Base-by-base conservation (phyloP, 805 yeast genomes). In the Hyphopichia homilentoma region DNA sequence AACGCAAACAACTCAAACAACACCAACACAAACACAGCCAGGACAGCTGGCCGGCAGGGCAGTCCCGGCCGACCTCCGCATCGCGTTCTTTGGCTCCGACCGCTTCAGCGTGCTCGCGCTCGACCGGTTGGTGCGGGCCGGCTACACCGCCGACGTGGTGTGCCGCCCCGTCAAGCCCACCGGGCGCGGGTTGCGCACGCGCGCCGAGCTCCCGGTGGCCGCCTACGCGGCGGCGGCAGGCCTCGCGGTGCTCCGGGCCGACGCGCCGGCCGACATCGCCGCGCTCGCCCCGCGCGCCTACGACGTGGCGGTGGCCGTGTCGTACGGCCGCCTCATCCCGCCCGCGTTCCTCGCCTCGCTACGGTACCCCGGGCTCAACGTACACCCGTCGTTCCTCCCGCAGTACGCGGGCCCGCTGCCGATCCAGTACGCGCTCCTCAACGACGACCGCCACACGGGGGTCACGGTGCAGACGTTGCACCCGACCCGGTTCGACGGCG, bases 321-420 rank as follows among this genome's bases (percentile, higher is more conserved):
- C 97, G 0, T 93, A 79, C 54, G 98, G 97, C 0, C 68, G 69
- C 31, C 62, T 90, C 27, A 87, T 93, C 4, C 97, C 97, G 0
- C 60, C 58, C 0, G 36, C 53, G 2, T 76, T 87, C 41, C 55
- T 93, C 2, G 30, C 48, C 0, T 30, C 53, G 0, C 59, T 79
- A 14, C 53, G 55, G 8, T 76, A 55, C 48, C 87, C 89, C 4
- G 94, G 97, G 0, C 51, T 93, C 17, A 93, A 93, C 50, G 87
- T 93, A 1, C 98, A 93, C 53, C 98, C 98, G 0, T 87, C 96
- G 0, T 53, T 88, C 5, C 67, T 93, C 6, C 98, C 98, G 0
- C 62, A 60, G 28, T 77, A 84, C 45, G 74, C 87, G 2, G 98
- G 98, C 1, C 80, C 97, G 0, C 82, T 96, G 1, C 98, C 98